Conservation (phyloP, 805 yeast genomes). For the Hanseniaspora singularis region DNA sequence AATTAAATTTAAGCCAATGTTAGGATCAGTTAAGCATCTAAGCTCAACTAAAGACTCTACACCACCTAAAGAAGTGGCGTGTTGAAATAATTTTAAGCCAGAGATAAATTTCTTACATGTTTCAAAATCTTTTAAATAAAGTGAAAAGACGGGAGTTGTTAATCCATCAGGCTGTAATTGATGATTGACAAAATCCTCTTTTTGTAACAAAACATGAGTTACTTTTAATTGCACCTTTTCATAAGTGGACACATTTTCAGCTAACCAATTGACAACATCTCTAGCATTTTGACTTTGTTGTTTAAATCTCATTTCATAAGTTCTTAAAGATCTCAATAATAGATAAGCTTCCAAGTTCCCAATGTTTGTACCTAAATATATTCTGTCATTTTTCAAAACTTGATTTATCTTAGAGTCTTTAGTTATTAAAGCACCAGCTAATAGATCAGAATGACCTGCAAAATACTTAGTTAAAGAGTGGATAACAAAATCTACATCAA, state of each 20-base stretch:
- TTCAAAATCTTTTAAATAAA: conserved; percentile 39
- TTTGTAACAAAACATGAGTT: conserved; percentile 67
- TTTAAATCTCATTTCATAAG: conserved; percentile 59
- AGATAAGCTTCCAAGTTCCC: conserved; percentile 67
- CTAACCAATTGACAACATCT: conserved; percentile 47
- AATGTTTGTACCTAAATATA: conserved; percentile 64
- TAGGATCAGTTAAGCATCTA: conserved; percentile 63
- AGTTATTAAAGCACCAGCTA: conserved; percentile 71
- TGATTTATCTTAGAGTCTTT: conserved; percentile 39
- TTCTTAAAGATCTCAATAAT: conserved; percentile 66
- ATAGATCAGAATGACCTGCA: conserved; percentile 89
- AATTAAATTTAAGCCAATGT: conserved; percentile 44
- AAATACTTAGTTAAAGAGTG: conserved; percentile 90
- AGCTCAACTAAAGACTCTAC: conserved; percentile 84
- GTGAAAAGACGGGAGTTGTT: conserved; percentile 60
- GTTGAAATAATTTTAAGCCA: conserved; percentile 58
- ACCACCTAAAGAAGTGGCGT: conserved; percentile 89
- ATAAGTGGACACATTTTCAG: conserved; percentile 37
- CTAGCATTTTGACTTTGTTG: conserved; percentile 56
- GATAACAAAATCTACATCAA: conserved; percentile 79
- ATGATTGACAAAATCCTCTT: conserved; percentile 48
- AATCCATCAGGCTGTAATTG: conserved; percentile 52
- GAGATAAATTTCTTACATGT: conserved; percentile 56
- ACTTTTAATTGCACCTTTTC: conserved; percentile 39
- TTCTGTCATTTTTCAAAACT: conserved; percentile 48